Percentiles rank a stretch among this genome's conserved stretches.
phyloP scores from a whole-genome alignment of 2,329 filamentous ascomycete species.

The Conoideocrella luteorostrata region DNA sequence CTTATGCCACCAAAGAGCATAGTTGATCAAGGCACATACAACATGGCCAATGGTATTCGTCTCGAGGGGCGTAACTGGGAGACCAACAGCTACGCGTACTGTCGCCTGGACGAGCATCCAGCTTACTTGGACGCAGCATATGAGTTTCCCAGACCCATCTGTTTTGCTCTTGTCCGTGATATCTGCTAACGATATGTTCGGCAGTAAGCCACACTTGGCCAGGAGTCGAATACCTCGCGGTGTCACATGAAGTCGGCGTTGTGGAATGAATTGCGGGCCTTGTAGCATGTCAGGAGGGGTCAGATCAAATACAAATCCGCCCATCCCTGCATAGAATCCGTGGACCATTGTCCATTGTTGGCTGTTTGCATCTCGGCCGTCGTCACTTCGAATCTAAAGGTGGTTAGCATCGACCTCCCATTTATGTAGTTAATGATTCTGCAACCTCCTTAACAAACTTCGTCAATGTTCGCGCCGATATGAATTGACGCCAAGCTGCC shows the following conservation, averaged over 20 bases:
- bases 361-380: neutral
- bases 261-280: conserved; percentile 1
- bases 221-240: conserved; percentile 1
- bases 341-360: conserved; percentile 21
- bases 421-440: neutral
- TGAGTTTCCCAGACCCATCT: conserved; percentile 24
- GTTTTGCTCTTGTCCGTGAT: conserved; percentile 27
- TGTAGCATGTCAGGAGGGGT: neutral
- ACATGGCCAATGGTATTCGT: conserved; percentile 28
- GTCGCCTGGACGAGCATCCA: conserved; percentile 32
- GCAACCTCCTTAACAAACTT: neutral
- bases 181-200: neutral
- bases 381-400: neutral
- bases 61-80: conserved; percentile 30
- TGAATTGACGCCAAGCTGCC: too few relatives aligned
- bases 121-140: conserved; percentile 29
- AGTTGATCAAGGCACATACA: conserved; percentile 25
- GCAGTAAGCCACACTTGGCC: neutral
- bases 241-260: conserved; percentile 6
- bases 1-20: conserved; percentile 27
- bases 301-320: conserved; percentile 21
- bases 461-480: neutral
- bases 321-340: conserved; percentile 22
- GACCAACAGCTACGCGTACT: conserved; percentile 19
- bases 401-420: neutral